These are phyloP conservation scores for Meripilus lineatus DNA, from an alignment of 1,284 basidiomycete genomes.

Conservation along the genomic window DNA sequence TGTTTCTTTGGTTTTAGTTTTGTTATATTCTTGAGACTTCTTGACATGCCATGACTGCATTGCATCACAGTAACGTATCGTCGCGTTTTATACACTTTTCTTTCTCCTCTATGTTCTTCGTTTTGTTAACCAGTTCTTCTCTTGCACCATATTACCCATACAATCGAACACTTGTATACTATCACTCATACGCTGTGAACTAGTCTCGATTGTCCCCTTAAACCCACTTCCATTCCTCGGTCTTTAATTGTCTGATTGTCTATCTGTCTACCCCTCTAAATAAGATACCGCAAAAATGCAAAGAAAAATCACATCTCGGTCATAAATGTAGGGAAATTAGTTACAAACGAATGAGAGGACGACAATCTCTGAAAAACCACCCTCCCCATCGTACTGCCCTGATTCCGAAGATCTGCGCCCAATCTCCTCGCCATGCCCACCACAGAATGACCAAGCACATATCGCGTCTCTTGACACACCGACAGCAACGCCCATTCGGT, in stretches of 20 bases:
- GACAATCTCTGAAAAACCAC: conserved; percentile 53
- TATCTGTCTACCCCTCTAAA: not conserved
- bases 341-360: conserved; percentile 56
- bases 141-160: too few relatives aligned
- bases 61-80: too few relatives aligned
- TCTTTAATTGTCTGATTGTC: not conserved
- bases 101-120: too few relatives aligned
- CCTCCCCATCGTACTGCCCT: conserved; percentile 48
- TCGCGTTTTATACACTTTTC: too few relatives aligned
- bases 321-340: conserved; percentile 70
- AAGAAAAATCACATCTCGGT: conserved; percentile 23
- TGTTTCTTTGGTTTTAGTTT: too few relatives aligned
- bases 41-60: too few relatives aligned
- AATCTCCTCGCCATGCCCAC: conserved; percentile 58
- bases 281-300: not conserved
- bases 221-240: not conserved
- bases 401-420: conserved; percentile 49
- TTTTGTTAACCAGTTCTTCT: too few relatives aligned
- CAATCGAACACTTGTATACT: too few relatives aligned
- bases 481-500: conserved; percentile 61
- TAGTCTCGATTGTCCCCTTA: not conserved
- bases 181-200: too few relatives aligned
- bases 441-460: conserved; percentile 55
- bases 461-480: conserved; percentile 41
- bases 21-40: too few relatives aligned